Evolutionary conservation across 371 early-diverging fungal species (phyloP), one percentile per base, ranked within the genome.

Genomic region (Syncephalastrum monosporum): DNA sequence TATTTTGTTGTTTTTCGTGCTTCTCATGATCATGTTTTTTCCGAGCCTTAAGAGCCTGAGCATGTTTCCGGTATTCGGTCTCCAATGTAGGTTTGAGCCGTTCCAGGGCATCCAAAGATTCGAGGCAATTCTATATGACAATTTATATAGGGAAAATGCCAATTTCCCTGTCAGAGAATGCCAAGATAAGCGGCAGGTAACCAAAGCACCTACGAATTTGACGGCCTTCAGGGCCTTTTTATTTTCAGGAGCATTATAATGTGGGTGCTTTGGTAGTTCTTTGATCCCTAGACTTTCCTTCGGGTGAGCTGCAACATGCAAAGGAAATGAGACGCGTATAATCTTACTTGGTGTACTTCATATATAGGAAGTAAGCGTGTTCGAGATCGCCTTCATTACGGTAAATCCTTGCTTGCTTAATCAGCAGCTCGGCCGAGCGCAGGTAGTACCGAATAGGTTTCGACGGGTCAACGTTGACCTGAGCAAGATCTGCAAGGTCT

Each of bases 381-480:
- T 81, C 76, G 8, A 75, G 55, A 57, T 85, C 83, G 33, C 74
- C 59, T 69, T 85, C 85, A 13, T 47, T 51, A 43, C 64, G 66
- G 60, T 85, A 85, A 12, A 82, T 67, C 53, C 70, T 53, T 56
- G 82, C 85, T 74, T 85, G 85, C 50, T 73, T 77, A 29, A 77
- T 67, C 23, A 82, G 47, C 2, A 71, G 64, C 24, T 79, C 76
- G 5, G 83, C 85, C 6, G 82, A 77, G 4, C 83, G 79, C 63
- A 82, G 72, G 63, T 82, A 85, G 16, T 77, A 68, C 29, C 78
- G 74, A 61, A 85, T 75, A 50, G 75, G 71, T 1, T 74, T 79
- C 17, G 67, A 70, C 1, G 72, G 67, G 15, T 77, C 81, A 24
- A 81, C 53, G n/a, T 60, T 38, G 14, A 77, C 57, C 17, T 52